phyloP scores from a whole-genome alignment of 1,139 yeast genomes.

The Meyerozyma elateridarum region DNA sequence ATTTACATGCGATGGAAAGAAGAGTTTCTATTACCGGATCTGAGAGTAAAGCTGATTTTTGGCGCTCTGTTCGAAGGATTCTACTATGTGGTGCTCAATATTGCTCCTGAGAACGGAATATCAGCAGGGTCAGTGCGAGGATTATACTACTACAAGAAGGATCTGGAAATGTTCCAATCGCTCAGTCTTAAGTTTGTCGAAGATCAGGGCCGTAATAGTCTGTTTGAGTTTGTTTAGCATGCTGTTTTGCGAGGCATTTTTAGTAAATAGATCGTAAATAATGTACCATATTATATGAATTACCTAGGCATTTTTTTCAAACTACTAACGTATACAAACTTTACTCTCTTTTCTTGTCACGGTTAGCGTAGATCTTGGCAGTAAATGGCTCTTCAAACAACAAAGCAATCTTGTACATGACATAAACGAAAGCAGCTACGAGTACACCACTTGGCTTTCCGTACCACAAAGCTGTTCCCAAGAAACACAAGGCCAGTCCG shows the following conservation, averaged over 20 bases:
- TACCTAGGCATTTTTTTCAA: too few relatives aligned
- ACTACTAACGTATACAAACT: too few relatives aligned
- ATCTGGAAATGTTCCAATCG: constrained; percentile 70
- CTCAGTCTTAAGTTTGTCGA: constrained; percentile 33
- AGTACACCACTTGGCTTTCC: constrained; percentile 87
- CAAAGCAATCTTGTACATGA: constrained; percentile 81
- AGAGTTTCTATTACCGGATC: constrained; percentile 77
- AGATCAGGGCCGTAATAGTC: constrained; percentile 23
- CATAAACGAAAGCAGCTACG: constrained; percentile 65
- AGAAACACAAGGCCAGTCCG: constrained; percentile 83
- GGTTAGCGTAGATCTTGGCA: constrained; percentile 73
- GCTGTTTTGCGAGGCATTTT: too few relatives aligned
- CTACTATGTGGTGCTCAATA: constrained; percentile 81
- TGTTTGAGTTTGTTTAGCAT: constrained; percentile 23
- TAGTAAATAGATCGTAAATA: too few relatives aligned
- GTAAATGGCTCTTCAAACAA: constrained; percentile 95
- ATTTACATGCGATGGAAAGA: constrained; percentile 96
- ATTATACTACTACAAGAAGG: constrained; percentile 65
- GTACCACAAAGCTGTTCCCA: constrained; percentile 85
- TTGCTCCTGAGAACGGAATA: constrained; percentile 47
- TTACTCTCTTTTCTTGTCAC: constrained; percentile 36
- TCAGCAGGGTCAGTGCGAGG: constrained; percentile 64
- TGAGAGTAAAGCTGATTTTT: constrained; percentile 55
- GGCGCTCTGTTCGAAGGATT: constrained; percentile 94
- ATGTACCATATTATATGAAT: too few relatives aligned